Evolutionary conservation across 208 protist species (phyloP).

Genomic region (Crithidia sp.): DNA sequence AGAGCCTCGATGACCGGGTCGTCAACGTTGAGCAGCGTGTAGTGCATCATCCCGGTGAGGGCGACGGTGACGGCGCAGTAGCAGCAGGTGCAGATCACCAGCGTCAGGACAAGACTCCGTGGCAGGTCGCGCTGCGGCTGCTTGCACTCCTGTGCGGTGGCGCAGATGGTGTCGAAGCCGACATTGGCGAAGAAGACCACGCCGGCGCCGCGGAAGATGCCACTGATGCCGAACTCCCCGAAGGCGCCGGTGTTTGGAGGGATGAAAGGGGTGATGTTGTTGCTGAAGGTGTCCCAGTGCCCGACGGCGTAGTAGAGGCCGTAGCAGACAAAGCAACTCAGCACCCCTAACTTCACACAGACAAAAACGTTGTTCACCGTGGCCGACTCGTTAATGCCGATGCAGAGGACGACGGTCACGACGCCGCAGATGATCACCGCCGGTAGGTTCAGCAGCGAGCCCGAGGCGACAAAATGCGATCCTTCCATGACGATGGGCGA

Average conservation of each 20-base stretch:
- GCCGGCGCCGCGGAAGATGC: constrained; percentile 25
- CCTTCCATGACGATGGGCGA: constrained; percentile 5
- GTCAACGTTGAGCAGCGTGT: constrained; percentile 21
- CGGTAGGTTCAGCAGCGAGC: constrained; percentile 14
- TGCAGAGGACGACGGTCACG: constrained; percentile 18
- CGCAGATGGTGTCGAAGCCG: constrained; percentile 35
- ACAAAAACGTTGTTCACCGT: constrained; percentile 27
- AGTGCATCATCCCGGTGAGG: constrained; percentile 25
- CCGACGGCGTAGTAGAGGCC: constrained; percentile 20
- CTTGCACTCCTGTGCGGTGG: constrained; percentile 29
- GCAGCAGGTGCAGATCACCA: constrained; percentile 17
- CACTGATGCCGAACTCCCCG: constrained; percentile 22
- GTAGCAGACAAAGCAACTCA: constrained; percentile 27
- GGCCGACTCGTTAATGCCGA: constrained; percentile 25
- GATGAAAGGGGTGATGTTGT: constrained; percentile 22
- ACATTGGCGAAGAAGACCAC: constrained; percentile 34
- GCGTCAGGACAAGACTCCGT: constrained; percentile 22
- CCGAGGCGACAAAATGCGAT: constrained; percentile 14
- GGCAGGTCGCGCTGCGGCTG: constrained; percentile 26
- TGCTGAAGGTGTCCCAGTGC: constrained; percentile 20
- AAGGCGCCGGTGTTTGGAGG: constrained; percentile 16
- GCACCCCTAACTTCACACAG: constrained; percentile 19
- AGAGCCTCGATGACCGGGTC: constrained; percentile 20
- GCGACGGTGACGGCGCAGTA: constrained; percentile 27
- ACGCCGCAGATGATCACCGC: constrained; percentile 22